Percentiles rank a stretch among this genome's conserved stretches.
Conservation (phyloP, 768 basidiomycete species). For the Lactarius sp. region DNA sequence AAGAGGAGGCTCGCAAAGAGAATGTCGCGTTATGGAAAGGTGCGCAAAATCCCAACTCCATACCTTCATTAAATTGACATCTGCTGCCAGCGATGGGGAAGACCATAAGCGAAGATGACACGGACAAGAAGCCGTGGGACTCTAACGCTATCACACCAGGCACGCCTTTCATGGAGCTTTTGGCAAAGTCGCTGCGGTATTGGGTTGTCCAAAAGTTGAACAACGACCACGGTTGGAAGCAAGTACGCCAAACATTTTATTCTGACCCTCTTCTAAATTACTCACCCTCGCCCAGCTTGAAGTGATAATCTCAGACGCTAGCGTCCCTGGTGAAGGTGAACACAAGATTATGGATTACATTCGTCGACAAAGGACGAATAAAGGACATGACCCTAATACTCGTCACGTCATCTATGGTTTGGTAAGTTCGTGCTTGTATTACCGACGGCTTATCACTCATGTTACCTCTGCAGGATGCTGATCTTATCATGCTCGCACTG, state of each 20-base stretch:
- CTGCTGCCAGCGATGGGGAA: conserved; percentile 81
- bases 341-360: conserved; percentile 99
- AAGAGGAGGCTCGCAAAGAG: conserved; percentile 82
- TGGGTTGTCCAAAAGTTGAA: conserved; percentile 97
- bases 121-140: conserved; percentile 87
- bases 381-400: conserved; percentile 92
- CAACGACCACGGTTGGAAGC: conserved; percentile 92
- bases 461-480: conserved; percentile 71
- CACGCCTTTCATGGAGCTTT: conserved; percentile 95
- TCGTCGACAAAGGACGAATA: conserved; percentile 79
- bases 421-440: conserved; percentile 42
- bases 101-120: conserved; percentile 71
- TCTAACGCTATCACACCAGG: conserved; percentile 98
- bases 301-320: conserved; percentile 94
- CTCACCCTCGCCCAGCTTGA: conserved; percentile 54
- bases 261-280: neutral
- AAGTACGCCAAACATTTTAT: conserved; percentile 40
- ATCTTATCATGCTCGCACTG: conserved; percentile 96
- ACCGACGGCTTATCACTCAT: conserved; percentile 14
- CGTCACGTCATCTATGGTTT: conserved; percentile 96
- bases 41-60: conserved; percentile 31
- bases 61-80: neutral
- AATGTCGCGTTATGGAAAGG: conserved; percentile 84
- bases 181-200: conserved; percentile 84
- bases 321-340: conserved; percentile 97